Evolutionary conservation across 2,329 filamentous ascomycete species (phyloP).

Genomic region (Clonostachys rosea): DNA sequence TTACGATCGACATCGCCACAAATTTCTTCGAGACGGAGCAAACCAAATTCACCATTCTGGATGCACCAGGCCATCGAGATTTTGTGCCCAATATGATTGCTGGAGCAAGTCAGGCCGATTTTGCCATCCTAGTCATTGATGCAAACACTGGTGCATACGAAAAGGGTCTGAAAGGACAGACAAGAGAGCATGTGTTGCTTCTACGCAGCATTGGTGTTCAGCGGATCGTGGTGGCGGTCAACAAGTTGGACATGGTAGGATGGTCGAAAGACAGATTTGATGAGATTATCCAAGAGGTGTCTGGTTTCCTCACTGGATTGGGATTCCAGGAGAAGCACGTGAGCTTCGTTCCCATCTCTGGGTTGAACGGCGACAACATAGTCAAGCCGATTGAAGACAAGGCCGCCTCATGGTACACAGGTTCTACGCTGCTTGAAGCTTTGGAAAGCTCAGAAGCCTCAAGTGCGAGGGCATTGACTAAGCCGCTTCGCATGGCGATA

Average conservation of each 20-base stretch:
- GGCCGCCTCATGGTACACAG: slow-evolving; percentile 72
- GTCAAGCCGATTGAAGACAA: slow-evolving; percentile 50
- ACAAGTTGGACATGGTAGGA: slow-evolving; percentile 84
- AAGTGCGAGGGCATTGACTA: slow-evolving; percentile 60
- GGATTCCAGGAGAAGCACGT: slow-evolving; percentile 81
- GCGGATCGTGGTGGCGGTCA: slow-evolving; percentile 82
- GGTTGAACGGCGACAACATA: slow-evolving; percentile 85
- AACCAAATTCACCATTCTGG: slow-evolving; percentile 87
- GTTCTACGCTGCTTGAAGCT: slow-evolving; percentile 74
- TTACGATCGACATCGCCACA: slow-evolving; percentile 95
- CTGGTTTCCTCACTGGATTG: slow-evolving; percentile 74
- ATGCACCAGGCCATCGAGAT: slow-evolving; percentile 90
- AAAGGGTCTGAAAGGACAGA: slow-evolving; percentile 88
- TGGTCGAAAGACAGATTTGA: slow-evolving; percentile 84
- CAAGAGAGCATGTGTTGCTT: slow-evolving; percentile 86
- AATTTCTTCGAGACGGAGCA: slow-evolving; percentile 89
- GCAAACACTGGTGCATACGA: slow-evolving; percentile 89
- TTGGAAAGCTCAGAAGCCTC: slow-evolving; percentile 79
- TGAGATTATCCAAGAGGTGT: slow-evolving; percentile 79
- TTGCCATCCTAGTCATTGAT: slow-evolving; percentile 92
- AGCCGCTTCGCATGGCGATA: slow-evolving; percentile 81
- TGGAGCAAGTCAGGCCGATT: slow-evolving; percentile 91
- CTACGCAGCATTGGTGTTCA: slow-evolving; percentile 89
- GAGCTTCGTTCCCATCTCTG: slow-evolving; percentile 84
- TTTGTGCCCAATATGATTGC: slow-evolving; percentile 99